These are phyloP conservation scores for Podospora pseudoanserina DNA, from an alignment of 495 filamentous ascomycete species.

Conservation along the genomic window DNA sequence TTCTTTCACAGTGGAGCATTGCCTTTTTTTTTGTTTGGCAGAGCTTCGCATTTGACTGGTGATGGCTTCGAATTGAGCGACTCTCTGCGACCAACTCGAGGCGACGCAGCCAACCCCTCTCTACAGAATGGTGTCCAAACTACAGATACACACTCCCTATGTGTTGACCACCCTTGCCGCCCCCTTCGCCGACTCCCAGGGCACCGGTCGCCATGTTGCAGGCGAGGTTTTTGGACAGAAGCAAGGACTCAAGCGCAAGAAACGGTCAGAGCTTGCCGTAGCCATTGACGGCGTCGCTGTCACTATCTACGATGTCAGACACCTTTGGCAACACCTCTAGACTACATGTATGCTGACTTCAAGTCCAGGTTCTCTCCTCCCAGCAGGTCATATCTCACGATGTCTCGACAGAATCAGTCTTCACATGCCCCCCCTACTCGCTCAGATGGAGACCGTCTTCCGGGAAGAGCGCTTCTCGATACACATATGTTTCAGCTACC, in stretches of 20 bases:
- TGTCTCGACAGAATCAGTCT: constrained; percentile 72
- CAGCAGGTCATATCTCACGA: constrained; percentile 80
- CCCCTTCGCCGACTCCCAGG: constrained; percentile 54
- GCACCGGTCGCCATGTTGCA: constrained; percentile 55
- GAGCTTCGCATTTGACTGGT: constrained; percentile 12
- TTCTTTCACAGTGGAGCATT: constrained; percentile 21
- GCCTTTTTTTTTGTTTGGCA: constrained; percentile 26
- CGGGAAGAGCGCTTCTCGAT: constrained; percentile 55
- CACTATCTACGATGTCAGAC: constrained; percentile 84
- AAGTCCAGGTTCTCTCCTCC: constrained; percentile 68
- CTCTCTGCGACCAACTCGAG: constrained; percentile 1
- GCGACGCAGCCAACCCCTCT: constrained; percentile 3
- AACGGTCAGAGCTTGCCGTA: constrained; percentile 76
- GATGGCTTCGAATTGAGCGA: constrained; percentile 16
- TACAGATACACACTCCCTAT: constrained; percentile 54
- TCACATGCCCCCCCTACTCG: constrained; percentile 75
- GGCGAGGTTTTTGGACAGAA: constrained; percentile 68
- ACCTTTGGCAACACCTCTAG: neutral
- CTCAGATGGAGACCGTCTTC: constrained; percentile 57
- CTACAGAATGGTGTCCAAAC: constrained; percentile 48
- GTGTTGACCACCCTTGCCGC: constrained; percentile 64
- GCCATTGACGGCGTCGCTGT: constrained; percentile 88
- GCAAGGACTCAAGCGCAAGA: constrained; percentile 72
- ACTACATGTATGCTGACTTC: constrained; percentile 21
- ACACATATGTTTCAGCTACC: constrained; percentile 60